Conservation (phyloP, 2,329 filamentous ascomycete genomes). For the Helminthosporium solani region DNA sequence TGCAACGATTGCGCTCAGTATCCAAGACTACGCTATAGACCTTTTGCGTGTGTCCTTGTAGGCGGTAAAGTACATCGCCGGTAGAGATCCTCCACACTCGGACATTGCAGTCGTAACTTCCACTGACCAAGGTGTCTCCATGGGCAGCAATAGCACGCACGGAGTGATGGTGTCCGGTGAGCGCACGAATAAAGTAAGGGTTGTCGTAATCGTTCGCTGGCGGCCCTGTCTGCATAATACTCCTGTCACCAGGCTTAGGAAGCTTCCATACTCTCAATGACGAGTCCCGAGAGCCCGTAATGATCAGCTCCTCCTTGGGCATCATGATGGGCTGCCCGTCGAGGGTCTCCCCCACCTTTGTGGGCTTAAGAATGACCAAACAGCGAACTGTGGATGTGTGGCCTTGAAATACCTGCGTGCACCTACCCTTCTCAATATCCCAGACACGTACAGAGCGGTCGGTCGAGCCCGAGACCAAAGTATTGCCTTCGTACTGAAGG, state of each 20-base stretch:
- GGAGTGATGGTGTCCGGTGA: constrained; percentile 86
- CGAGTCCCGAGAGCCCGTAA: constrained; percentile 93
- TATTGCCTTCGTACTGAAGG: constrained; percentile 92
- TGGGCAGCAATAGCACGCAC: constrained; percentile 95
- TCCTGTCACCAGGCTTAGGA: constrained; percentile 73
- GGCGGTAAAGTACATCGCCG: constrained; percentile 78
- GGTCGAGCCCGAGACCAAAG: constrained; percentile 91
- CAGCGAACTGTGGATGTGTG: constrained; percentile 97
- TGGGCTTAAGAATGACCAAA: constrained; percentile 89
- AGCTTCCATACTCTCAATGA: constrained; percentile 93
- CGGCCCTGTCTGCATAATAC: constrained; percentile 76
- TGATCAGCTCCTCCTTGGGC: constrained; percentile 92
- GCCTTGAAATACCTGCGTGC: constrained; percentile 94
- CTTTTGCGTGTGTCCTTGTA: constrained; percentile 86
- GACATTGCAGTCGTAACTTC: constrained; percentile 93
- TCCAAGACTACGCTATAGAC: constrained; percentile 97
- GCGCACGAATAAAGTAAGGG: constrained; percentile 87
- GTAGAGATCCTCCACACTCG: constrained; percentile 98
- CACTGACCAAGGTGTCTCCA: constrained; percentile 93
- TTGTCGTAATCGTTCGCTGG: constrained; percentile 76
- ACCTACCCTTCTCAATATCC: constrained; percentile 92
- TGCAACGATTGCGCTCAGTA: constrained; percentile 87
- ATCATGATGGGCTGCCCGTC: constrained; percentile 80
- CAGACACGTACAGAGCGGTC: constrained; percentile 98
- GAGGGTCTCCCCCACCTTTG: constrained; percentile 68